Evolutionary conservation across 805 yeast species (phyloP).

Genomic region (Wickerhamomyces strasburgensis): DNA sequence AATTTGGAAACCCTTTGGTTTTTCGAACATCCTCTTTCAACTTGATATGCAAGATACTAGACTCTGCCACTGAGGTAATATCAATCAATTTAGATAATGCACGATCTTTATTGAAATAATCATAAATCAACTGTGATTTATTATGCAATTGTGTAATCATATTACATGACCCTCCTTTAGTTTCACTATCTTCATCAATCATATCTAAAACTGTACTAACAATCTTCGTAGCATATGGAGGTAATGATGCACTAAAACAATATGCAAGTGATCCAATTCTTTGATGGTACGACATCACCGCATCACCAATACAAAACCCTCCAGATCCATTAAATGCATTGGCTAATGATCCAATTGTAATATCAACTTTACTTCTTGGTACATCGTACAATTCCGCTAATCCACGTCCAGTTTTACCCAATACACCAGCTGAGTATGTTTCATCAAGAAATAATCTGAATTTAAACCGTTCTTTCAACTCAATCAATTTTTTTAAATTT

Average conservation of each 20-base stretch:
- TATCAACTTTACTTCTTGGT: constrained; percentile 61
- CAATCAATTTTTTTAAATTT: constrained; percentile 60
- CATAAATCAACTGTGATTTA: constrained; percentile 36
- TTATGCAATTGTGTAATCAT: constrained; percentile 31
- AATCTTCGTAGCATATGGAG: constrained; percentile 80
- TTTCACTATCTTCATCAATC: constrained; percentile 34
- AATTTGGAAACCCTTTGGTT: constrained; percentile 39
- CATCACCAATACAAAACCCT: constrained; percentile 87
- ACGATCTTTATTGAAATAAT: constrained; percentile 35
- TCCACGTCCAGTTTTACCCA: constrained; percentile 86
- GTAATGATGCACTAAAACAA: constrained; percentile 91
- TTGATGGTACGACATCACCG: constrained; percentile 85
- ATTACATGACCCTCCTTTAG: constrained; percentile 36
- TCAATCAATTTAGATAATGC: constrained; percentile 36
- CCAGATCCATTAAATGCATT: constrained; percentile 80
- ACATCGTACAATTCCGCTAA: constrained; percentile 67
- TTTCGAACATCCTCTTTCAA: constrained; percentile 45
- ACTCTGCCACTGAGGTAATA: constrained; percentile 50
- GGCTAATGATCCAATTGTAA: constrained; percentile 85
- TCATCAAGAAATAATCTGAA: constrained; percentile 88
- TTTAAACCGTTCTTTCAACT: constrained; percentile 75
- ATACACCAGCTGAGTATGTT: constrained; percentile 75
- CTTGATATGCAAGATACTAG: constrained; percentile 69
- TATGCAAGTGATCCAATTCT: constrained; percentile 85
- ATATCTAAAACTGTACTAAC: constrained; percentile 49